Conservation (phyloP, 1,284 basidiomycete genomes). For the Grifola frondosa region DNA sequence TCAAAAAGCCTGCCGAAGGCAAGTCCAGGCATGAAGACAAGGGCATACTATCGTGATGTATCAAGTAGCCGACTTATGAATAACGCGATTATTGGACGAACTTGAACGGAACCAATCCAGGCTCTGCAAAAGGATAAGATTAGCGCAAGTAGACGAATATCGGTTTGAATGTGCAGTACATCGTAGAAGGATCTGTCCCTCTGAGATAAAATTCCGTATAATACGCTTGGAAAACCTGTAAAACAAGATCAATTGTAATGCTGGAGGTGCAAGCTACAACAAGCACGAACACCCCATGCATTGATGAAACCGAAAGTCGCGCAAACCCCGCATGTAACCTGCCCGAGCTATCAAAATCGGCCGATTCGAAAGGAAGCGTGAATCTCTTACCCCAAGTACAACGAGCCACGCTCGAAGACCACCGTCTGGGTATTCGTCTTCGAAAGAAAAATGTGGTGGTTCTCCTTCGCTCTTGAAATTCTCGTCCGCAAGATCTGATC, state of each 20-base stretch:
- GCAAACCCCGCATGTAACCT: conserved; percentile 27
- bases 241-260: neutral
- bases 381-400: conserved; percentile 40
- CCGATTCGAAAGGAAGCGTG: conserved; percentile 13
- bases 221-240: conserved; percentile 45
- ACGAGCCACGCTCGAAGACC: conserved; percentile 41
- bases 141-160: neutral
- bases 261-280: neutral
- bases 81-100: conserved; percentile 18
- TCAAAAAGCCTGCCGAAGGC: conserved; percentile 53
- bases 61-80: too few species aligned
- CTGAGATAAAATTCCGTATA: conserved; percentile 38
- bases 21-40: conserved; percentile 47
- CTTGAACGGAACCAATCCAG: conserved; percentile 76
- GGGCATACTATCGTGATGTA: conserved; percentile 34
- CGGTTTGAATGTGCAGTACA: conserved; percentile 41
- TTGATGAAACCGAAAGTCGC: conserved; percentile 44
- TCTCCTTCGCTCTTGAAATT: too few species aligned
- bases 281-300: conserved; percentile 40
- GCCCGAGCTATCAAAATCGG: neutral
- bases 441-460: too few species aligned
- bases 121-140: conserved; percentile 40
- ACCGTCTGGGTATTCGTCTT: conserved; percentile 39
- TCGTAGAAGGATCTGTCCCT: conserved; percentile 44
- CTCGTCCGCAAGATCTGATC: too few species aligned